Evolutionary conservation across 345 rosid species (phyloP).

Genomic region (Balakata baccata): DNA sequence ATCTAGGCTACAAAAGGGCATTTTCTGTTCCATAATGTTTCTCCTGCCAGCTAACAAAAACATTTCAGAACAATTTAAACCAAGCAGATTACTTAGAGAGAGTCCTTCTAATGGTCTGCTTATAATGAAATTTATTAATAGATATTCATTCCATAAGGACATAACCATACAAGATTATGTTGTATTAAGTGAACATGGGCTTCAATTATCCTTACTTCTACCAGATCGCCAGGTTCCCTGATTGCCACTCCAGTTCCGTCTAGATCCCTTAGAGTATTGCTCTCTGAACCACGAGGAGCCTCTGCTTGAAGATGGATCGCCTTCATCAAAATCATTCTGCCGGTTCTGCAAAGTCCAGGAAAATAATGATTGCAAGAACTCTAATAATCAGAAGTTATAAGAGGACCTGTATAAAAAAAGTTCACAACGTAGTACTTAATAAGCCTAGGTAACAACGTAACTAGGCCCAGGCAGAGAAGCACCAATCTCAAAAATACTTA

Average conservation of each 20-base stretch:
- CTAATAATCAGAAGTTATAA: constrained; percentile 4
- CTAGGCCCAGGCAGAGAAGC: neutral
- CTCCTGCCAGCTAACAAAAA: neutral
- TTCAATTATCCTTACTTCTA: constrained; percentile 50
- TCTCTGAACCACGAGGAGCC: constrained; percentile 61
- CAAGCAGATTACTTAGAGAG: neutral
- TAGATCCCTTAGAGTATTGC: constrained; percentile 41
- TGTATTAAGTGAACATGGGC: neutral
- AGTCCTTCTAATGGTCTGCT: neutral
- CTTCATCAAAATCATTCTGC: constrained; percentile 47
- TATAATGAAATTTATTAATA: neutral
- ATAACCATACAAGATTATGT: neutral
- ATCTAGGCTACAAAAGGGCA: neutral
- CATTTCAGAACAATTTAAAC: neutral
- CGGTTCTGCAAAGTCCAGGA: constrained; percentile 40
- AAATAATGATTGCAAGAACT: constrained; percentile 2
- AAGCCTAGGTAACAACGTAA: too few species aligned
- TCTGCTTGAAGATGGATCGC: constrained; percentile 44
- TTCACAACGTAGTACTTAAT: too few species aligned
- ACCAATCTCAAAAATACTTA: neutral
- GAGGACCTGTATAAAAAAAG: neutral
- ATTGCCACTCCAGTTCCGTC: constrained; percentile 36
- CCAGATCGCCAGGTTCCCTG: constrained; percentile 33
- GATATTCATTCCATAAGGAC: neutral
- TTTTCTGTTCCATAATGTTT: neutral